These are phyloP conservation scores for Spencermartinsiella ligniputridi DNA, from an alignment of 1,139 yeast genomes.

Conservation along the genomic window DNA sequence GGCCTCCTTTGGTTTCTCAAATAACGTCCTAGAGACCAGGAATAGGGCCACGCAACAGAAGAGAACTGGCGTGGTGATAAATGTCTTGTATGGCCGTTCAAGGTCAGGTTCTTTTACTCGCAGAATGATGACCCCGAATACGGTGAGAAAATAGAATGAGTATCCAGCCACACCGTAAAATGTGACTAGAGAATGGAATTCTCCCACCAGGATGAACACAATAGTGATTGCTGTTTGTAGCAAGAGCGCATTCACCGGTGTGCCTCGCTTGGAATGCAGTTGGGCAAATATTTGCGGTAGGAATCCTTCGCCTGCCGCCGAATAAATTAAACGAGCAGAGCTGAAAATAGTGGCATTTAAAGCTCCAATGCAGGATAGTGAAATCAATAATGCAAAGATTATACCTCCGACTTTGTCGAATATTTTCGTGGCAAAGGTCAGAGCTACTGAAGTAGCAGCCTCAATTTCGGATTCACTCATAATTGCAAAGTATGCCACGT, in stretches of 20 bases:
- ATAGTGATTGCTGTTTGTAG: constrained; percentile 32
- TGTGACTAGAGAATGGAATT: constrained; percentile 34
- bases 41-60: constrained; percentile 38
- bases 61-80: constrained; percentile 35
- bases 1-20: constrained; percentile 34
- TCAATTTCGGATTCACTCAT: constrained; percentile 33
- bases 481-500: constrained; percentile 37
- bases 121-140: constrained; percentile 37
- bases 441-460: constrained; percentile 35
- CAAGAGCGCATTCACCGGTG: constrained; percentile 37
- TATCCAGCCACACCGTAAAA: constrained; percentile 42
- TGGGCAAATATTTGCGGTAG: constrained; percentile 33
- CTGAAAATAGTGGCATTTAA: constrained; percentile 39
- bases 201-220: constrained; percentile 35
- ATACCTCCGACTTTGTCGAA: constrained; percentile 32
- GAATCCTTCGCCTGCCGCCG: constrained; percentile 36
- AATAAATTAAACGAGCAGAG: constrained; percentile 36
- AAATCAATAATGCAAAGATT: constrained; percentile 34
- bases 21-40: constrained; percentile 33
- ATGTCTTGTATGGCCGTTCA: constrained; percentile 37
- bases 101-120: constrained; percentile 35
- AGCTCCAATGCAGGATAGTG: constrained; percentile 40
- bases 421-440: constrained; percentile 33
- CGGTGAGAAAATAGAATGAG: constrained; percentile 38
- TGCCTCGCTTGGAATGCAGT: constrained; percentile 26